Evolutionary conservation across 257 asterid genomes (phyloP), one percentile per base, ranked within the genome.

Genomic region (Handroanthus guayacan): DNA sequence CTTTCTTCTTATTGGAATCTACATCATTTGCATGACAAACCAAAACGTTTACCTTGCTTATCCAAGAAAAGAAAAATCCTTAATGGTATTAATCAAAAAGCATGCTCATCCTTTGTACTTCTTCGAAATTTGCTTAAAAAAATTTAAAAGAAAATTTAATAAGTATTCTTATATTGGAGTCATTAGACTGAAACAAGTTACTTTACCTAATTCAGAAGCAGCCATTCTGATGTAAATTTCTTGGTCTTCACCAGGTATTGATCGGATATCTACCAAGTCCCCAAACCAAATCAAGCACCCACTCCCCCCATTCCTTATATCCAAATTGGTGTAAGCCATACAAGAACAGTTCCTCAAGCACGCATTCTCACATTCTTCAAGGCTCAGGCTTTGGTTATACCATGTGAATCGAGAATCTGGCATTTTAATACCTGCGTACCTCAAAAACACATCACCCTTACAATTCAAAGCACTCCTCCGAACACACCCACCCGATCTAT

Each of bases 191-290:
- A 25, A 25, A 25, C 31, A 25, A 25, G 31, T 25, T 0, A 25
- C 31, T 25, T 25, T 25, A 25, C 31, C 31, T 25, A 25, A 25
- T 25, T 25, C 31, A 25, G 31, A 25, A 25, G 31, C 41, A 5
- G 66, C 41, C 66, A 60, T 60, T 25, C 66, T 20, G 66, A 60
- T 60, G 41, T 25, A 60, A 60, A 60, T 60, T 41, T 20, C 41
- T n/a, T 60, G 66, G 12, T 25, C 10, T 3, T 38, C 66, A 3
- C 66, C 66, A 13, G 5, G 41, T 25, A 25, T 25, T 14, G 41
- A 0, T 31, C 41, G 25, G 1, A 60, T 10, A 16, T 60, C 66
- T 5, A 60, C 6, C 66, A 60, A 60, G 43, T 60, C 66, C n/a
- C 66, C 66, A 14, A 25, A 60, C 66, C 66, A 60, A 38, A 60